Conservation (phyloP, 192 early-diverging fungal genomes). For the Rhizophagus sp. region DNA sequence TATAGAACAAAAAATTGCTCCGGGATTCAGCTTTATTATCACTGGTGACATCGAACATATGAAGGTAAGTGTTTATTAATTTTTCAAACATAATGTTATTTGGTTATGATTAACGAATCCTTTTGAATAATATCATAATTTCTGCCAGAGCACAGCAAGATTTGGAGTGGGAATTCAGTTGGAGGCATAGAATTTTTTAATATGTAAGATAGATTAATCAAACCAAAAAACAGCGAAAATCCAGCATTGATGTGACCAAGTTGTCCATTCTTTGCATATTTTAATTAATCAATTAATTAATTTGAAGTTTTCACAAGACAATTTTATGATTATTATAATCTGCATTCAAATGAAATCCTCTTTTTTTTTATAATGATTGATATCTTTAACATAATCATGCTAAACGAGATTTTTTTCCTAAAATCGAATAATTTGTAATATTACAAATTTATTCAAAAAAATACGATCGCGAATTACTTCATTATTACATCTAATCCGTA, state of each 20-base stretch:
- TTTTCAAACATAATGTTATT: background rate
- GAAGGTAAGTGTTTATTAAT: slow-evolving; percentile 54
- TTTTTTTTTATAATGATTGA: background rate
- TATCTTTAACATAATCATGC: background rate
- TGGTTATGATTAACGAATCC: background rate
- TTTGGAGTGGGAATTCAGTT: slow-evolving; percentile 27
- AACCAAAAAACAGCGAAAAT: background rate
- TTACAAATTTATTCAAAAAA: background rate
- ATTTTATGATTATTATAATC: background rate
- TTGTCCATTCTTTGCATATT: background rate
- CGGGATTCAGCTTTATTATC: slow-evolving; percentile 87
- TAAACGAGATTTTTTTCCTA: background rate
- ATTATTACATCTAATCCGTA: background rate
- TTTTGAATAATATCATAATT: too few species aligned
- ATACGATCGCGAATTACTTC: background rate
- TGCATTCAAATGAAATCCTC: background rate
- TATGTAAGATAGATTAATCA: background rate
- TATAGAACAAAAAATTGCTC: slow-evolving; percentile 94
- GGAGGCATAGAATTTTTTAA: slow-evolving; percentile 25
- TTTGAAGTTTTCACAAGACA: background rate
- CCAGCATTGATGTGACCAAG: background rate
- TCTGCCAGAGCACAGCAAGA: slow-evolving; percentile 11
- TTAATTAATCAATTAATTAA: background rate
- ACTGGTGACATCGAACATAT: slow-evolving; percentile 96
- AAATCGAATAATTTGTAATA: background rate